phyloP scores from a whole-genome alignment of 225 moss, liverwort and hornwort species.

The Physcomitrellopsis africana region DNA sequence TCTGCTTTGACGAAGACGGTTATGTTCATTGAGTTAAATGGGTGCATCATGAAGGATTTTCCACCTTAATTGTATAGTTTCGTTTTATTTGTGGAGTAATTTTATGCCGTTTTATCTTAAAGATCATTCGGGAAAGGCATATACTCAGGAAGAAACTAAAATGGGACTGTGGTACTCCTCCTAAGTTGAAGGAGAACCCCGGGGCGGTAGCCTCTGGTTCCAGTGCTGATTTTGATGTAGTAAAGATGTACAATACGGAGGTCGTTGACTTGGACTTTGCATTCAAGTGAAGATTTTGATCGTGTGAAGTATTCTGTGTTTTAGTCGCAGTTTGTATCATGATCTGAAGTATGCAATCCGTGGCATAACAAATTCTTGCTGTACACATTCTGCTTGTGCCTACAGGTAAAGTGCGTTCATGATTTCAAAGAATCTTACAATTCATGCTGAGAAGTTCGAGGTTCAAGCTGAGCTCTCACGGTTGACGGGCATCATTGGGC shows the following conservation, averaged over 20 bases:
- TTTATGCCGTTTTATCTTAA: not conserved
- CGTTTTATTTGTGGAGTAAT: not conserved
- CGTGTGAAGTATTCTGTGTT: not conserved
- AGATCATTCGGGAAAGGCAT: not conserved
- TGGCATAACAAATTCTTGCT: not conserved
- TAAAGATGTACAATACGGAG: slow-evolving; percentile 17
- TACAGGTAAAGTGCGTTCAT: slow-evolving; percentile 43
- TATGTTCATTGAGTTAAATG: not conserved
- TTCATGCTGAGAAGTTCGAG: slow-evolving; percentile 62
- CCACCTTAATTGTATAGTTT: no score
- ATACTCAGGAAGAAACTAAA: slow-evolving; percentile 18
- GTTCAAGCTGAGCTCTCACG: slow-evolving; percentile 76
- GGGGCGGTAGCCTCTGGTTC: slow-evolving; percentile 32
- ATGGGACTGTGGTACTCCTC: not conserved
- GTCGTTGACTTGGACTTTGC: not conserved
- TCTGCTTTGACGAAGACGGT: not conserved
- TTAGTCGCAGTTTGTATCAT: no score
- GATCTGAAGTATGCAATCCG: not conserved
- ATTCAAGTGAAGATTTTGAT: not conserved
- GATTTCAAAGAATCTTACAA: slow-evolving; percentile 32
- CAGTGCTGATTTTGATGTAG: slow-evolving; percentile 32
- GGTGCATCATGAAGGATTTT: not conserved
- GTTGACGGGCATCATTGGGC: slow-evolving; percentile 76
- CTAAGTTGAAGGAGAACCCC: slow-evolving; percentile 25
- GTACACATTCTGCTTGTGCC: not conserved